These are phyloP conservation scores for Tolypocladium cylindrosporum DNA, from an alignment of 2,329 filamentous ascomycete species.

Conservation along the genomic window DNA sequence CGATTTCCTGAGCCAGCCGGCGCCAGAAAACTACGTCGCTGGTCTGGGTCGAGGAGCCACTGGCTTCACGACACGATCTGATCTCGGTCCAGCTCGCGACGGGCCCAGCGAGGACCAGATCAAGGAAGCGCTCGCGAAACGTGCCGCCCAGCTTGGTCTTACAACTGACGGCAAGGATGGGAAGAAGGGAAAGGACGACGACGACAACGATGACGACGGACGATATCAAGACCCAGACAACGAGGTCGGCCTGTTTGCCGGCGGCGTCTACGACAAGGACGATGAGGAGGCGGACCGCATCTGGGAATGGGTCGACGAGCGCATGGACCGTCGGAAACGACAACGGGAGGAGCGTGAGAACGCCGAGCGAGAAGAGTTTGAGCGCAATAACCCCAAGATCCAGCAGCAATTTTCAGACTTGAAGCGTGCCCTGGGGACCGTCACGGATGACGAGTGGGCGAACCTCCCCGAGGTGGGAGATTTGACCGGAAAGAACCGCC, in stretches of 20 bases:
- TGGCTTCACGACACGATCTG: slow-evolving; percentile 93
- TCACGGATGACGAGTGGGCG: slow-evolving; percentile 95
- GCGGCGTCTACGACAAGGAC: slow-evolving; percentile 91
- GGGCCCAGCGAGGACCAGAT: slow-evolving; percentile 97
- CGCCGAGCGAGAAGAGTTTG: slow-evolving; percentile 87
- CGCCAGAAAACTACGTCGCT: slow-evolving; percentile 83
- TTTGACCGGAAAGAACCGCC: slow-evolving; percentile 85
- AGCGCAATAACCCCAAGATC: slow-evolving; percentile 95
- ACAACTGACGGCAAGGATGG: slow-evolving; percentile 60
- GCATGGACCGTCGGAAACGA: slow-evolving; percentile 83
- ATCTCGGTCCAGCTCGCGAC: slow-evolving; percentile 89
- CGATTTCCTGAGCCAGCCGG: slow-evolving; percentile 82
- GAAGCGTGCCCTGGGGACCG: slow-evolving; percentile 77
- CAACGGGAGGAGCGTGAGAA: slow-evolving; percentile 93
- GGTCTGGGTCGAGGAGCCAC: slow-evolving; percentile 96
- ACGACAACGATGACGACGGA: slow-evolving; percentile 65
- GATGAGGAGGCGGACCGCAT: slow-evolving; percentile 97
- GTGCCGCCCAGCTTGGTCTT: slow-evolving; percentile 75
- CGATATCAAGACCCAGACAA: slow-evolving; percentile 95
- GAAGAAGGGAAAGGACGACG: slow-evolving; percentile 61
- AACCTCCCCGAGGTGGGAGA: slow-evolving; percentile 93
- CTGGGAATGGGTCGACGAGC: slow-evolving; percentile 91
- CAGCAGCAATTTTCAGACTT: slow-evolving; percentile 95
- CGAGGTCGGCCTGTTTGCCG: slow-evolving; percentile 89
- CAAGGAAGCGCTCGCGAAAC: slow-evolving; percentile 91